Evolutionary conservation across 2,329 filamentous ascomycete genomes (phyloP).

Genomic region (Nothophaeocryptopus gaeumannii): DNA sequence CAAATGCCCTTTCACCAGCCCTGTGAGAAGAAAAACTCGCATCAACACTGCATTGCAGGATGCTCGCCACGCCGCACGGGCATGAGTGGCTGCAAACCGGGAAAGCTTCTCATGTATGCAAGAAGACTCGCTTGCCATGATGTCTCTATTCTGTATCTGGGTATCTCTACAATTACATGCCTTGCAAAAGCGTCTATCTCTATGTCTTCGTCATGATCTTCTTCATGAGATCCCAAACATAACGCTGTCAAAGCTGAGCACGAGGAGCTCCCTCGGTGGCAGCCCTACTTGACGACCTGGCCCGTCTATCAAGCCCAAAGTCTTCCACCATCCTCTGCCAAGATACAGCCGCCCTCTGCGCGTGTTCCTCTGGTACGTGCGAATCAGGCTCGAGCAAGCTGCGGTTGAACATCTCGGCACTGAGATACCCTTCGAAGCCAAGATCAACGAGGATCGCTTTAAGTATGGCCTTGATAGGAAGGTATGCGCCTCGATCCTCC

Average conservation of each 20-base stretch:
- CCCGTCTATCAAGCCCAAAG: slow-evolving; percentile 18
- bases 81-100: too few relatives aligned
- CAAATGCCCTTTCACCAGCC: too few relatives aligned
- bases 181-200: neutral
- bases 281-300: neutral
- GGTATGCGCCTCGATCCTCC: slow-evolving; percentile 60
- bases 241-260: slow-evolving; percentile 19
- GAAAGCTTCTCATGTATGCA: too few relatives aligned
- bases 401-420: slow-evolving; percentile 67
- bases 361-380: slow-evolving; percentile 55
- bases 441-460: slow-evolving; percentile 61
- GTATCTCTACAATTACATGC: slow-evolving; percentile 11
- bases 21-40: too few relatives aligned
- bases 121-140: too few relatives aligned
- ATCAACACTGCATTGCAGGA: too few relatives aligned
- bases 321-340: slow-evolving; percentile 52
- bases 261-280: slow-evolving; percentile 16
- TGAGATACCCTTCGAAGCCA: slow-evolving; percentile 67
- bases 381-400: slow-evolving; percentile 55
- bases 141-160: neutral
- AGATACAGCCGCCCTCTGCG: slow-evolving; percentile 48
- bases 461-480: slow-evolving; percentile 63
- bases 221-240: neutral
- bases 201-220: slow-evolving; percentile 2
- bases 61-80: too few relatives aligned